These are phyloP conservation scores for Melaleuca quinquenervia DNA, from an alignment of 345 rosid genomes.

Conservation along the genomic window DNA sequence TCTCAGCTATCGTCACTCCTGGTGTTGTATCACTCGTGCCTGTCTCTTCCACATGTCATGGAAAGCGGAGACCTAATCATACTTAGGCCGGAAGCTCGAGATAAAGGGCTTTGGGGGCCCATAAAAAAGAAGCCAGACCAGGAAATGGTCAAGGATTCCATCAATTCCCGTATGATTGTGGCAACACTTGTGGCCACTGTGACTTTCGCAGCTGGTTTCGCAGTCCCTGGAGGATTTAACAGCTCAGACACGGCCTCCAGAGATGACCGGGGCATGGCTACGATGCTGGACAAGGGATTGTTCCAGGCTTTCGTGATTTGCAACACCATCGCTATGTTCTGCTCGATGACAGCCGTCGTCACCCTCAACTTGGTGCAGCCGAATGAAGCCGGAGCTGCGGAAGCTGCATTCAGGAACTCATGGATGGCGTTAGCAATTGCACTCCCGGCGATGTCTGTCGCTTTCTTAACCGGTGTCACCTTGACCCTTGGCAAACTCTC, in stretches of 20 bases:
- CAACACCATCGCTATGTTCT: not conserved
- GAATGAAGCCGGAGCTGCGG: fast-evolving
- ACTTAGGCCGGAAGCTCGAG: not conserved
- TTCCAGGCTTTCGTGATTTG: not conserved
- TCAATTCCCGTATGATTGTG: not conserved
- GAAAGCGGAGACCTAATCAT: not conserved
- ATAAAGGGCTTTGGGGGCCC: not conserved
- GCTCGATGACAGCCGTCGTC: not conserved
- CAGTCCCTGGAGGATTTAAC: not conserved
- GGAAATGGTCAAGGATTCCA: too few species aligned
- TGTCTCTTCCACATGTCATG: too few species aligned
- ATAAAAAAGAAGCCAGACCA: too few species aligned
- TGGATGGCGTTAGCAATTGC: not conserved
- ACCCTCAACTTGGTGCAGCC: not conserved
- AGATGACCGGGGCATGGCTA: not conserved
- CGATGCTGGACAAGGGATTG: not conserved
- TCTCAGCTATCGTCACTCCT: not conserved
- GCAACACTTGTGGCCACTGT: not conserved
- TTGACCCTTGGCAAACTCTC: not conserved
- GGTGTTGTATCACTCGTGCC: not conserved
- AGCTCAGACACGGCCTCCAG: not conserved
- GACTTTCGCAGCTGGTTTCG: not conserved
- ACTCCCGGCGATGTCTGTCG: not conserved
- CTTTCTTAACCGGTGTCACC: not conserved
- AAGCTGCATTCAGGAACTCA: too few species aligned